Base-by-base conservation (phyloP, 2,329 filamentous ascomycete genomes). In the Cladophialophora yegresii region DNA sequence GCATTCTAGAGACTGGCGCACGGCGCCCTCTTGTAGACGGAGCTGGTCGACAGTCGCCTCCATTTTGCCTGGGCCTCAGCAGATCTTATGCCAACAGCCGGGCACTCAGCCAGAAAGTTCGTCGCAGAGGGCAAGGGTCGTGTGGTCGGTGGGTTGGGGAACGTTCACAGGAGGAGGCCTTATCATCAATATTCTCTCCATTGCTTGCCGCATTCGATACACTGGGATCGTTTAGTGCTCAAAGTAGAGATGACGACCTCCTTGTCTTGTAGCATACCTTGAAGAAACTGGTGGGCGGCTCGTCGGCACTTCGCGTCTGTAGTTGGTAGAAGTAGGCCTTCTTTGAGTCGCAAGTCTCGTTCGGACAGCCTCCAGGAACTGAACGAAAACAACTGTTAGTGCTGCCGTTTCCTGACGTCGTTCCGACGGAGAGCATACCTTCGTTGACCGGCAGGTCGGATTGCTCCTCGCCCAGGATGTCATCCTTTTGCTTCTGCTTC, bases 271-370 rank as follows among this genome's bases (percentile, higher is more conserved):
- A 26, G 13, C 79, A 61, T 73, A 91, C 90, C 85, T 92, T 95
- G 80, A 89, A 96, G 79, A 98, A 98, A 66, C 88, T 93, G 70
- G 95, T 99, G 90, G 96, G 97, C 66, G 95, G 95, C 83, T 99
- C 95, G 80, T 99, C 95, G 58, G 95, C 95, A 82, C 92, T 96
- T 72, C 95, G 88, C 79, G 98, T 98, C 84, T 99, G 95, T 72
- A 98, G 87, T 82, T 96, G 92, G 82, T 93, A 96, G 81, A 93
- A 98, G 69, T 93, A 96, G 3, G 95, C 95, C 80, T 92, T 87
- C 66, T 87, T 84, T 68, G 92, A 92, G 73, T 90, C 84, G 81
- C 95, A 99, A 62, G 84, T 84, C 47, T 92, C 87, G 67, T 87
- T 87, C 28, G 90, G 87, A 77, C 95, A 99, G 83, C 69, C 70